These are phyloP conservation scores for Xylaria sp. DNA, from an alignment of 2,329 filamentous ascomycete species.

Conservation along the genomic window DNA sequence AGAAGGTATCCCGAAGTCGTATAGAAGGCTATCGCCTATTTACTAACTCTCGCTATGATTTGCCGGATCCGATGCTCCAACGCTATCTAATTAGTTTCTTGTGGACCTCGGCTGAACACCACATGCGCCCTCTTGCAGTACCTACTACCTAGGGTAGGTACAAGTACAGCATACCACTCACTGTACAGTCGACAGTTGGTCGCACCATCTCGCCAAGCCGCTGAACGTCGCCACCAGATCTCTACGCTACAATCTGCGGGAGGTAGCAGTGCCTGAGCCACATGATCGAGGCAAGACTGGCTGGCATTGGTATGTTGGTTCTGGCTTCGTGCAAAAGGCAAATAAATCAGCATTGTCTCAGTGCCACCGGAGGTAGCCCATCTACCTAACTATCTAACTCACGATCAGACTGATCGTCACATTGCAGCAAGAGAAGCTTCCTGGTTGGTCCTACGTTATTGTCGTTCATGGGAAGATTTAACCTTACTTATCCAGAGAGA, in stretches of 20 bases:
- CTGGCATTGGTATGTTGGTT: neutral
- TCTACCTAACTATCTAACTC: neutral
- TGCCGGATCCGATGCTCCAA: constrained; percentile 8
- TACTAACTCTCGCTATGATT: constrained; percentile 13
- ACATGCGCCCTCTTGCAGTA: neutral
- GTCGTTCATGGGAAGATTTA: neutral
- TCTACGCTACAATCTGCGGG: neutral
- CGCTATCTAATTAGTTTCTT: constrained; percentile 3
- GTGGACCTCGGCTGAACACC: constrained; percentile 29
- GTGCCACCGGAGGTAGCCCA: neutral
- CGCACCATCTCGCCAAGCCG: neutral
- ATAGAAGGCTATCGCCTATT: constrained; percentile 26
- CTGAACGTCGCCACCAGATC: neutral
- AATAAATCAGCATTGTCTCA: neutral
- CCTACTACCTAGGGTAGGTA: too few species aligned
- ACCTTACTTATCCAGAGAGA: neutral
- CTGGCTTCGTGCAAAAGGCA: neutral
- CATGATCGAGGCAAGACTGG: neutral
- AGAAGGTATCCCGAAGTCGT: constrained; percentile 32
- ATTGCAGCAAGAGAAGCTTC: neutral
- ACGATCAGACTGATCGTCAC: neutral
- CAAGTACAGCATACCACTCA: constrained; percentile 9
- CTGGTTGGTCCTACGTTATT: neutral
- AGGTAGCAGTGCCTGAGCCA: neutral
- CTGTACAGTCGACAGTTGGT: neutral